phyloP scores from a whole-genome alignment of 2,329 filamentous ascomycete genomes.

The Trichoderma brevicompactum region DNA sequence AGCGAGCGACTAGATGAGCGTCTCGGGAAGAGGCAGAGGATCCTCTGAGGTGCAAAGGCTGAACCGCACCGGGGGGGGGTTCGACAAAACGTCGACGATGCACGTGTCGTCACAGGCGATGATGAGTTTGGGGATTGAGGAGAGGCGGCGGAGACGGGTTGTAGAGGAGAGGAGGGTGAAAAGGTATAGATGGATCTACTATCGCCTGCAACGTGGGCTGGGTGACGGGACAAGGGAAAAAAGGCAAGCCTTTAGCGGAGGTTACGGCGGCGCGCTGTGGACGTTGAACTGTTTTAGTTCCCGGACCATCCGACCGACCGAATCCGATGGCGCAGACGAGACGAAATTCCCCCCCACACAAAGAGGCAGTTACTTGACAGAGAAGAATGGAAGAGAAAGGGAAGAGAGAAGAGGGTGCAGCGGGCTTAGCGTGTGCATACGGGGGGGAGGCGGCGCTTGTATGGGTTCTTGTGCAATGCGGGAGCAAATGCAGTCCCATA shows the following conservation, averaged over 20 bases:
- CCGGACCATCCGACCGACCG: slow-evolving; percentile 33
- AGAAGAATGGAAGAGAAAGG: not conserved
- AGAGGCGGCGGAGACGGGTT: not conserved
- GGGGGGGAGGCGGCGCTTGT: slow-evolving; percentile 19
- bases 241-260: slow-evolving; percentile 24
- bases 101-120: slow-evolving; percentile 24
- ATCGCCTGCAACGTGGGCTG: slow-evolving; percentile 14
- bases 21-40: slow-evolving; percentile 12
- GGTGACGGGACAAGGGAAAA: slow-evolving; percentile 9
- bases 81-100: slow-evolving; percentile 23
- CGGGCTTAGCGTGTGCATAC: slow-evolving; percentile 20
- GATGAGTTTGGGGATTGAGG: slow-evolving; percentile 6
- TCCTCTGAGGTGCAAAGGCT: slow-evolving; percentile 10
- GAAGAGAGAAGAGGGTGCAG: slow-evolving; percentile 2
- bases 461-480: slow-evolving; percentile 2
- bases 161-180: not conserved
- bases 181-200: slow-evolving; percentile 18
- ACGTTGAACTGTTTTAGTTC: slow-evolving; percentile 30
- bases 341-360: slow-evolving; percentile 17
- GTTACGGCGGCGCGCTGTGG: slow-evolving; percentile 28
- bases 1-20: slow-evolving; percentile 13
- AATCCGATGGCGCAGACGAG: slow-evolving; percentile 21
- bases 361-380: not conserved
- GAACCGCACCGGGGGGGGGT: slow-evolving; percentile 4
- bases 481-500: slow-evolving; percentile 19